These are phyloP conservation scores for Tulasnella sp. DNA, from an alignment of 768 basidiomycete species.

Conservation along the genomic window DNA sequence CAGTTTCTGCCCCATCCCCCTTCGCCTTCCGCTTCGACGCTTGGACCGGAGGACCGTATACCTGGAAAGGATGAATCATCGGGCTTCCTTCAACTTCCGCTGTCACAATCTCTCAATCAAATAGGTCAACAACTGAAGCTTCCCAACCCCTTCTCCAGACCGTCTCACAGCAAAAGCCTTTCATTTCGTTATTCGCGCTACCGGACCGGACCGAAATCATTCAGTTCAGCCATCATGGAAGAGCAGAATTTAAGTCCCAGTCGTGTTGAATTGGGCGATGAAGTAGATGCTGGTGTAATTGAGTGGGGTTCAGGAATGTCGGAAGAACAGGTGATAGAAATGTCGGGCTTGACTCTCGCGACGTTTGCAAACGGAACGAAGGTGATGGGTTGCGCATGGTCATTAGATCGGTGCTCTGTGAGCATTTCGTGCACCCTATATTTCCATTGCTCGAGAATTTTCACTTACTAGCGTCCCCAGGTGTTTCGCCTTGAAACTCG, in stretches of 20 bases:
- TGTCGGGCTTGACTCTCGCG: neutral
- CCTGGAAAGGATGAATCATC: slow-evolving; percentile 4
- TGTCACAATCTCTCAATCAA: slow-evolving; percentile 15
- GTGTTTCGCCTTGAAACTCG: slow-evolving; percentile 10
- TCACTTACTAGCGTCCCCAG: neutral
- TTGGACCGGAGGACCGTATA: neutral
- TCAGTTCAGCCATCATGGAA: slow-evolving; percentile 44
- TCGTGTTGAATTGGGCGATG: slow-evolving; percentile 40
- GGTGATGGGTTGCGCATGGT: slow-evolving; percentile 22
- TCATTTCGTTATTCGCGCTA: slow-evolving; percentile 25
- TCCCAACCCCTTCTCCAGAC: slow-evolving; percentile 59
- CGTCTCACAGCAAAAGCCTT: slow-evolving; percentile 9
- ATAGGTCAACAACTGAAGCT: slow-evolving; percentile 37
- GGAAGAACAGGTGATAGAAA: neutral
- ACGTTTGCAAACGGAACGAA: slow-evolving; percentile 11
- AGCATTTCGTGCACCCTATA: neutral
- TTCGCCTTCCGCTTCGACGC: slow-evolving; percentile 12
- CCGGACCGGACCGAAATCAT: slow-evolving; percentile 38
- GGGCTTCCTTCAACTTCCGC: neutral
- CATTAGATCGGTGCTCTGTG: neutral
- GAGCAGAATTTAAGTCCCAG: slow-evolving; percentile 32
- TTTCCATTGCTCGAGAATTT: neutral
- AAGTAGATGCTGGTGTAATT: slow-evolving; percentile 40
- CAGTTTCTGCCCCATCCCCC: slow-evolving; percentile 24
- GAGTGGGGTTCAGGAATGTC: slow-evolving; percentile 34